Base-by-base conservation (phyloP, 2,329 filamentous ascomycete species). In the Lecanoromycetidae sp. region DNA sequence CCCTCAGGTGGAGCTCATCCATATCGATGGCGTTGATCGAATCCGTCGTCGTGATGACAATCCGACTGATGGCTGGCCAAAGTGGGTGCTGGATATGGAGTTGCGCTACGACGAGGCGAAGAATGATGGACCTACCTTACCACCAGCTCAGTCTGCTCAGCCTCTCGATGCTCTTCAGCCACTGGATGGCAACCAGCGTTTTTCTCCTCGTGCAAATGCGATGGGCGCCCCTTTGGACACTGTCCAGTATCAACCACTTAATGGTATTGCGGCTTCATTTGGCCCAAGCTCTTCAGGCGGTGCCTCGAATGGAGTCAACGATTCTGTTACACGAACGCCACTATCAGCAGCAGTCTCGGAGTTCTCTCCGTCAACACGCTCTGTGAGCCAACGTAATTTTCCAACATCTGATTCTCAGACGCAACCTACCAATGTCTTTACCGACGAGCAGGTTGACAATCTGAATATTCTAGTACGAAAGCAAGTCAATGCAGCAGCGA, bases 61-160 rank as follows among this genome's bases (percentile, higher is more conserved):
- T n/a, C n/a, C n/a, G n/a, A n/a, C n/a, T n/a, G n/a, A n/a, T n/a
- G 79, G 77, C 22, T 95, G 87, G 86, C 73, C 82, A 55, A 77
- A 80, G 55, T 96, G 86, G 71, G 76, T 95, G 17, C 66, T 93
- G 49, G 75, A 77, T 2, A 71, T 80, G 59, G 74, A 80, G 10
- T 76, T 86, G 52, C 81, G 90, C 52, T 79, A 87, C 55, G 71
- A 79, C 34, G 73, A 77, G 17, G 85, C 84, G 32, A 84, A 82
- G 60, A 84, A 83, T 57, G 75, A 82, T 15, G 87, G 87, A 67
- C 30, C 64, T 66, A 49, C 55, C 69, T 9, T 65, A 63, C 38
- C 61, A 60, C 13, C 68, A 64, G 33, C 64, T n/a, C 48, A 40
- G 22, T 44, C 45, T 26, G 29, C 35, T 20, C 32, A 39, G 4